A percentile compares a stretch with the other conserved stretches of the same genome.
These are phyloP conservation scores for Trichosporon sp. DNA, from an alignment of 1,284 basidiomycete species.

Conservation along the genomic window DNA sequence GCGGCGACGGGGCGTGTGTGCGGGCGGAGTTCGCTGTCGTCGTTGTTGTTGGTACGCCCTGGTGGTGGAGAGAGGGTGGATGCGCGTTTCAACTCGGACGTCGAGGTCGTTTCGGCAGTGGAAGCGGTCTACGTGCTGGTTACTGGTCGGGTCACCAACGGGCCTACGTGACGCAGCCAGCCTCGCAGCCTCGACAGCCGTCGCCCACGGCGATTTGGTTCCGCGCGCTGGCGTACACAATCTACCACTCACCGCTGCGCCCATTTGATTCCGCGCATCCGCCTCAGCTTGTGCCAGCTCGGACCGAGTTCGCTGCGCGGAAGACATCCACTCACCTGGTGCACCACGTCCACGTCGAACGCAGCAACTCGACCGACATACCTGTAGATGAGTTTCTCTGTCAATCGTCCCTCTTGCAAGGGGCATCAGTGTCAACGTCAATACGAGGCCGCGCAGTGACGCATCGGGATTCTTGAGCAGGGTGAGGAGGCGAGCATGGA, in stretches of 20 bases:
- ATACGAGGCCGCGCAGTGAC: not conserved
- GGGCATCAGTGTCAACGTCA: not conserved
- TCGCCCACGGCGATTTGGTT: not conserved
- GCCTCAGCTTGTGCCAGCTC: not conserved
- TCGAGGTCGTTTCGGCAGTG: not conserved
- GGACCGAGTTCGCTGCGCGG: not conserved
- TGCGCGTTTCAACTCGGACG: constrained; percentile 6
- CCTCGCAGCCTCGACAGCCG: not conserved
- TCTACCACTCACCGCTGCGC: not conserved
- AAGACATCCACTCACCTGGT: not conserved
- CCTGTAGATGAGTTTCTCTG: not conserved
- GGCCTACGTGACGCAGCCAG: not conserved
- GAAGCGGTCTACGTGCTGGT: not conserved
- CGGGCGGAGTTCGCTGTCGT: not conserved
- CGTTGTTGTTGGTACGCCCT: not conserved
- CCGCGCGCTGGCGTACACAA: not conserved
- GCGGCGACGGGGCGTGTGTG: not conserved
- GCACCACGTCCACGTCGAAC: not conserved
- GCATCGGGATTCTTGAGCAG: not conserved
- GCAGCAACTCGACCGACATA: not conserved
- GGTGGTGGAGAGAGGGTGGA: not conserved
- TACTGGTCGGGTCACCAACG: constrained; percentile 1
- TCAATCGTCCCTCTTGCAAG: not conserved
- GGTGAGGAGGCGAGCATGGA: not conserved
- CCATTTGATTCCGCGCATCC: not conserved